Base-by-base conservation (phyloP, 2,329 filamentous ascomycete species). In the Penicillium brasilianum region DNA sequence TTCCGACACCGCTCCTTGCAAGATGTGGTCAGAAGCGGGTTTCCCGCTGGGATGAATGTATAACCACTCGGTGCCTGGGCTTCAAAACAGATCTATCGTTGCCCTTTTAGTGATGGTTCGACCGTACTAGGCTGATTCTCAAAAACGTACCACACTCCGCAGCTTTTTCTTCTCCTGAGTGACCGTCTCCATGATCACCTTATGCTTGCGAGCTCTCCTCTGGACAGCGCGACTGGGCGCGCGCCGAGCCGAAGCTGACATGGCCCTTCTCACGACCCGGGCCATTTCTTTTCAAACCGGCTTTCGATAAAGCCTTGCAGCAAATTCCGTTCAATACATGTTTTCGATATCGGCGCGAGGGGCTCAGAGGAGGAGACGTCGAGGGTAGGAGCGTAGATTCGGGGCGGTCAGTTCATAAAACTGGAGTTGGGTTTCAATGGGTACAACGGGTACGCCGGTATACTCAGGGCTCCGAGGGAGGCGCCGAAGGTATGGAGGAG, bases 101-200 rank as follows among this genome's bases (percentile, higher is more conserved):
- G 57, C 63, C 60, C 16, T 20, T 39, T 53, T 28, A 53, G 50
- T 41, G 22, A 39, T 8, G 20, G 28, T 41, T 28, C 36, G 36
- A 48, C 5, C n/a, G 6, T 34, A 22, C n/a, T 11, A 8, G 7
- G 25, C 32, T 13, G 36, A 39, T 18, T 56, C 54, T 41, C 44
- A 43, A 64, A 76, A 49, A 70, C 81, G 70, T 76, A 83, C 81
- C 58, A 81, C 76, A 62, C 83, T 82, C 56, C 82, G 80, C 50
- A 88, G 78, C 69, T 85, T 87, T 70, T 84, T 86, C 75, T 87
- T 87, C 71, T 85, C 84, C 63, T 84, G 83, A 3, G 85, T 82
- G 49, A 88, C 77, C 16, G 79, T 81, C 71, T 87, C 84, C 59
- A 87, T 76, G 30, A 88, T 80, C 53, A 87, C 82, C 70, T 87